Evolutionary conservation across 139 green algal species (phyloP), one percentile per base, ranked within the genome.

Genomic region (Raphidocelis subcapitata): DNA sequence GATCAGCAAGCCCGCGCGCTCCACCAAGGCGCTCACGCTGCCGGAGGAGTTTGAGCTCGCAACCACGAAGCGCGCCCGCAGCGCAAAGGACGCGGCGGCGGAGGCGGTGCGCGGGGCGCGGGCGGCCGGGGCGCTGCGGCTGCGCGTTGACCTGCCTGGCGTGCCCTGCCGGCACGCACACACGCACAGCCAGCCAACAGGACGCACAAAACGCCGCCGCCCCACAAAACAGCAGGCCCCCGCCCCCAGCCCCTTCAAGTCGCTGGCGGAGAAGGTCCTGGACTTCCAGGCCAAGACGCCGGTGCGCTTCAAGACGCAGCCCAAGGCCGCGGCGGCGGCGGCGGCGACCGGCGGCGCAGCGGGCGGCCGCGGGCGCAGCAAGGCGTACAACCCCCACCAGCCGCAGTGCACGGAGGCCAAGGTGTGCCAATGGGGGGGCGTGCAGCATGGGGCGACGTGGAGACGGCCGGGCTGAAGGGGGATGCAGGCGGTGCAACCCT

Each of bases 31-130:
- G 36, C 77, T 86, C 5, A 86, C 81, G 5, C 31, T 86, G 52
- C 81, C 81, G 35, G 76, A 89, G 66, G 86, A 92, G 24, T 37
- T 90, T 33, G 75, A 89, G 77, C 66, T 91, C 31, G 65, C 80
- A 20, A 84, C 78, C 5, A 15, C 33, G 60, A 79, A 66, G 67
- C 63, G 67, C 15, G 67, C 35, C 35, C 33, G 8, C 41, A 3
- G 56, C 24, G 57, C 57, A 69, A 49, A 47, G 37, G 23, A 24
- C 55, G 62, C 15, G 44, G 32, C 29, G 52, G 5, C 57, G 63
- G 23, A 35, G 32, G 31, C 24, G 65, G 52, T 28, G 46, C 16
- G 61, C 24, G 20, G 10, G 32, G 26, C 28, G 35, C 20, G 70
- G 65, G 52, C 86, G 56, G 52, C 44, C 16, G 33, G 18, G n/a